These are phyloP conservation scores for Gaeumannomyces sp. DNA, from an alignment of 2,329 filamentous ascomycete species.

Conservation along the genomic window DNA sequence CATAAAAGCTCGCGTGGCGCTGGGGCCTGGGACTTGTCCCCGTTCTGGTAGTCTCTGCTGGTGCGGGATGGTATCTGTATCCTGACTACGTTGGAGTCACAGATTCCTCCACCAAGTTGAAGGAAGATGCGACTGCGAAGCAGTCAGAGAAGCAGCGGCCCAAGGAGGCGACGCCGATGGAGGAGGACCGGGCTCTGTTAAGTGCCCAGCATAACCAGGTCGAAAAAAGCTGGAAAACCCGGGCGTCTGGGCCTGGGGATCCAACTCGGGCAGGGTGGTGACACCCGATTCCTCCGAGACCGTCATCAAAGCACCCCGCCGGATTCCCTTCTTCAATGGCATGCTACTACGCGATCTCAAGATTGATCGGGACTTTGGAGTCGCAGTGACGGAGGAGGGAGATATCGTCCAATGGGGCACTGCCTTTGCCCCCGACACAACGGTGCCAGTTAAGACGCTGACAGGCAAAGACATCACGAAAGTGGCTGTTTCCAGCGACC, in stretches of 20 bases:
- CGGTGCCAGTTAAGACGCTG: conserved; percentile 63
- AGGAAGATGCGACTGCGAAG: conserved; percentile 40
- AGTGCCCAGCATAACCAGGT: conserved; percentile 78
- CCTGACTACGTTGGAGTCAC: neutral
- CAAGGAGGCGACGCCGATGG: conserved; percentile 51
- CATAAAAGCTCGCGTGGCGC: neutral
- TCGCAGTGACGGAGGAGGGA: conserved; percentile 79
- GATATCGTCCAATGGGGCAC: conserved; percentile 89
- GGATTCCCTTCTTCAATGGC: conserved; percentile 77
- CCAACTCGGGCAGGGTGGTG: conserved; percentile 77
- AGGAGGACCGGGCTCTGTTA: conserved; percentile 69
- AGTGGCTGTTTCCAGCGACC: conserved; percentile 71
- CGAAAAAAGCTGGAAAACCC: conserved; percentile 74
- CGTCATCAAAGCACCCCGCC: conserved; percentile 71
- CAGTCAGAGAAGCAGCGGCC: conserved; percentile 60
- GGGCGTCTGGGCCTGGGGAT: conserved; percentile 91
- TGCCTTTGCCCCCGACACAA: conserved; percentile 50
- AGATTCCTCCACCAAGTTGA: conserved; percentile 7
- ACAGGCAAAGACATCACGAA: conserved; percentile 75
- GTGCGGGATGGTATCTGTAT: conserved; percentile 9
- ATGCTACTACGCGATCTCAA: conserved; percentile 82
- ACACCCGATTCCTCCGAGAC: conserved; percentile 74
- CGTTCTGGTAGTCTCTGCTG: conserved; percentile 2
- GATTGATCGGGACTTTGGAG: conserved; percentile 74
- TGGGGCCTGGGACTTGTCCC: conserved; percentile 1